Evolutionary conservation across 2,329 filamentous ascomycete genomes (phyloP).

Genomic region (Penicillium aurantiogriseum): DNA sequence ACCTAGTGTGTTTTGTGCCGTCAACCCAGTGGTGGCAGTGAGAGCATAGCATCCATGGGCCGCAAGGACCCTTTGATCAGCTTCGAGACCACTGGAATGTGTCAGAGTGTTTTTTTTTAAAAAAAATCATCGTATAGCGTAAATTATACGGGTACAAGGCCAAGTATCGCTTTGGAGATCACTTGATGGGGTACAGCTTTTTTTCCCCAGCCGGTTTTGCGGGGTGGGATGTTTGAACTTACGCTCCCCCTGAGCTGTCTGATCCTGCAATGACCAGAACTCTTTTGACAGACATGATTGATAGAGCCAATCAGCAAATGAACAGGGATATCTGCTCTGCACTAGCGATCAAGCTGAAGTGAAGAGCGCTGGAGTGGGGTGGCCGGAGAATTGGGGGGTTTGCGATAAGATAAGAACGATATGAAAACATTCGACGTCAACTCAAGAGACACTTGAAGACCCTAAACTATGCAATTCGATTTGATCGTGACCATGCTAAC

Average conservation of each 20-base stretch:
- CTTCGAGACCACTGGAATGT: slow-evolving; percentile 76
- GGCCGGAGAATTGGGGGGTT: not conserved
- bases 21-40: slow-evolving; percentile 91
- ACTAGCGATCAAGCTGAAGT: not conserved
- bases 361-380: slow-evolving; percentile 16
- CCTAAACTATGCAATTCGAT: slow-evolving; percentile 9
- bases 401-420: not conserved
- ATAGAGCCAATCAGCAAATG: slow-evolving; percentile 11
- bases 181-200: not conserved
- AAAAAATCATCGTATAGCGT: not conserved
- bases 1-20: slow-evolving; percentile 89
- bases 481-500: slow-evolving; percentile 5
- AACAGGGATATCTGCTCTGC: not conserved
- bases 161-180: not conserved
- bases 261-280: slow-evolving; percentile 84
- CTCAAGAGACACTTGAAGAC: not conserved
- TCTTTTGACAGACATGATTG: slow-evolving; percentile 45
- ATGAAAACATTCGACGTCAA: not conserved
- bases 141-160: not conserved
- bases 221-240: slow-evolving; percentile 40
- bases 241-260: slow-evolving; percentile 89
- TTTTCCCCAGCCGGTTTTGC: not conserved
- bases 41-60: slow-evolving; percentile 93
- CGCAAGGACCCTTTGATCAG: slow-evolving; percentile 90
- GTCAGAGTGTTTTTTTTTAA: slow-evolving; percentile 3